A percentile compares a stretch with the other conserved stretches of the same genome.
These are phyloP conservation scores for Ceratobasidium sp. DNA, from an alignment of 1,284 basidiomycete genomes.

Conservation along the genomic window DNA sequence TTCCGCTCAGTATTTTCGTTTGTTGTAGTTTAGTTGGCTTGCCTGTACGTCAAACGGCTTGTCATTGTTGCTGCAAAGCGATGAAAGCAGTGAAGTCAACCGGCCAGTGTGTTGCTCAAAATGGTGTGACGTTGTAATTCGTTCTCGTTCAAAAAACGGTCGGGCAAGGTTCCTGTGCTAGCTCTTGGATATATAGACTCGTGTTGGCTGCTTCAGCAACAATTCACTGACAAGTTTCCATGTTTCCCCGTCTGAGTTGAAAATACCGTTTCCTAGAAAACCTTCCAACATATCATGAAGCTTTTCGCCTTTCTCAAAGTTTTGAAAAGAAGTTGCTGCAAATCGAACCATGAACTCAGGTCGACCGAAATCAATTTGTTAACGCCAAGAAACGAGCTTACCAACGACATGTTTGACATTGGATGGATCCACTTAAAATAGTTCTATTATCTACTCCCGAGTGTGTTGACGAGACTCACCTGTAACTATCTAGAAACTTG, in stretches of 20 bases:
- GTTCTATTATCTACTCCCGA: neutral
- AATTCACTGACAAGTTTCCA: constrained; percentile 48
- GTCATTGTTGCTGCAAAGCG: constrained; percentile 6
- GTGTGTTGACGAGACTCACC: constrained; percentile 7
- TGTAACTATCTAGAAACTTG: constrained; percentile 13
- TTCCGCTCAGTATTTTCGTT: neutral
- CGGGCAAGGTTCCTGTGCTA: constrained; percentile 50
- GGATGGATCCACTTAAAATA: constrained; percentile 43
- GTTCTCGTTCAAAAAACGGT: constrained; percentile 50
- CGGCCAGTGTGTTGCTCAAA: constrained; percentile 36
- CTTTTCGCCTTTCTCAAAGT: constrained; percentile 47
- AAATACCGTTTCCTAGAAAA: constrained; percentile 52
- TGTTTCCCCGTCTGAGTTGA: constrained; percentile 51
- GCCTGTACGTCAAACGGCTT: constrained; percentile 42
- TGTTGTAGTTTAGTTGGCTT: neutral
- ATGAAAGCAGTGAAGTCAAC: constrained; percentile 30
- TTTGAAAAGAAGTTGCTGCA: constrained; percentile 40
- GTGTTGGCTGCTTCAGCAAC: neutral
- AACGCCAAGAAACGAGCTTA: neutral
- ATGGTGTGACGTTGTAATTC: constrained; percentile 32
- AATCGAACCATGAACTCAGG: neutral
- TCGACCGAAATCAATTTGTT: neutral
- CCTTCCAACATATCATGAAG: constrained; percentile 50
- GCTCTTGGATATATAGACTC: neutral
- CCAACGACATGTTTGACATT: constrained; percentile 45